Evolutionary conservation across 2,329 filamentous ascomycete species (phyloP).

Genomic region (Bretziella fagacearum): DNA sequence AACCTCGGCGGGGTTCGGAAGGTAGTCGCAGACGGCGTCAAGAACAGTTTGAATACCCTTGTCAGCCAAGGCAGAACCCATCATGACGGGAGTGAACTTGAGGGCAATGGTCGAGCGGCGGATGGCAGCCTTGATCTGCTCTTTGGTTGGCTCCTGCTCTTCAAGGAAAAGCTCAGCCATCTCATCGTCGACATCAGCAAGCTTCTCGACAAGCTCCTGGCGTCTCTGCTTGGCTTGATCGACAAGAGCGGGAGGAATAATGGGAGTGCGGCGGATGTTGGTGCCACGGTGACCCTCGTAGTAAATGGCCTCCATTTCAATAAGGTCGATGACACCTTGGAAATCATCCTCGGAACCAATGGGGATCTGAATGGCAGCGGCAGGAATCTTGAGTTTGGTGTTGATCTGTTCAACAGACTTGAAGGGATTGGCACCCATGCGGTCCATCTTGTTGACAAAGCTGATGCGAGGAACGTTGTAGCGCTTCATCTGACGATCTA

Average conservation of each 20-base stretch:
- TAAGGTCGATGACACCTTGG: constrained; percentile 78
- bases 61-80: constrained; percentile 89
- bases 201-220: constrained; percentile 73
- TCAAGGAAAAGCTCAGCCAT: constrained; percentile 92
- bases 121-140: constrained; percentile 84
- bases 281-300: constrained; percentile 75
- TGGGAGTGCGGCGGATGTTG: constrained; percentile 56
- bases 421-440: constrained; percentile 96
- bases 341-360: constrained; percentile 88
- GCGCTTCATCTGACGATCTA: constrained; percentile 95
- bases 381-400: constrained; percentile 80
- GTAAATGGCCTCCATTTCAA: constrained; percentile 85
- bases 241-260: constrained; percentile 65
- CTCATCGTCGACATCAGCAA: constrained; percentile 94
- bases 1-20: constrained; percentile 81
- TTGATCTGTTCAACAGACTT: constrained; percentile 97
- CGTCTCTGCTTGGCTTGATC: constrained; percentile 68
- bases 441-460: constrained; percentile 99
- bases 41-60: constrained; percentile 94
- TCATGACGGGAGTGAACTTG: constrained; percentile 88
- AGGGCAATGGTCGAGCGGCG: constrained; percentile 73
- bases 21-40: constrained; percentile 87
- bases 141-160: constrained; percentile 58
- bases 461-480: constrained; percentile 93
- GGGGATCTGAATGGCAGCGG: constrained; percentile 84